Percentiles rank a stretch among this genome's conserved stretches.
Evolutionary conservation across 805 yeast genomes (phyloP).

Genomic region (Alloascoidea hylecoeti): DNA sequence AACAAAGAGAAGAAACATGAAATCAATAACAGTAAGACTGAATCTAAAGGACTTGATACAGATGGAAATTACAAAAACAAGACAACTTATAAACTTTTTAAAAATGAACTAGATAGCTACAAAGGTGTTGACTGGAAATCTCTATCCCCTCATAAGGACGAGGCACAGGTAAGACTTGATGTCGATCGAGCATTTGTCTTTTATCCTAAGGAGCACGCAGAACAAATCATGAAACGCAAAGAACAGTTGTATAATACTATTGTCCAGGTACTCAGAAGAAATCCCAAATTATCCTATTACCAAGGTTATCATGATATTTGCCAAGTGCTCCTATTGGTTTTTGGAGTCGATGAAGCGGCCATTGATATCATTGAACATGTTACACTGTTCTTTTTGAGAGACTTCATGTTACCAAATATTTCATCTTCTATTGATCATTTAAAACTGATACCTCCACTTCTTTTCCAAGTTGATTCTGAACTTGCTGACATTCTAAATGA

Average conservation of each 20-base stretch:
- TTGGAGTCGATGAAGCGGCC: constrained; percentile 18
- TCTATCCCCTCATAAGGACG: constrained; percentile 49
- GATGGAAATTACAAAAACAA: constrained; percentile 1
- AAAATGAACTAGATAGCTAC: background rate
- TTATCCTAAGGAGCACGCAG: constrained; percentile 18
- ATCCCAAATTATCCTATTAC: constrained; percentile 60
- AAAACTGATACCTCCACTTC: constrained; percentile 46
- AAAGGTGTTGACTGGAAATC: too few species aligned
- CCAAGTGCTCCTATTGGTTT: constrained; percentile 44
- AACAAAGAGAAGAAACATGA: background rate
- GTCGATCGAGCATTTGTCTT: constrained; percentile 54
- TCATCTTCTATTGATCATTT: constrained; percentile 54
- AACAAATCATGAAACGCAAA: constrained; percentile 21
- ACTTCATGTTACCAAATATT: constrained; percentile 68
- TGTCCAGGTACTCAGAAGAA: constrained; percentile 36
- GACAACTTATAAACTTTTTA: background rate
- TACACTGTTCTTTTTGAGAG: constrained; percentile 55
- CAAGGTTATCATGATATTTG: constrained; percentile 93
- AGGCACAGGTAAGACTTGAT: constrained; percentile 68
- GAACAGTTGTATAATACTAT: constrained; percentile 29
- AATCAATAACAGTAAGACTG: background rate
- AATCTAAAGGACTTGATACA: background rate
- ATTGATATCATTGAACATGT: constrained; percentile 33
- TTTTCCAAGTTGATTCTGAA: constrained; percentile 31
- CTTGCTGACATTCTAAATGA: constrained; percentile 21